phyloP scores from a whole-genome alignment of 2,329 filamentous ascomycete species.

The Berkeleyomyces rouxiae region DNA sequence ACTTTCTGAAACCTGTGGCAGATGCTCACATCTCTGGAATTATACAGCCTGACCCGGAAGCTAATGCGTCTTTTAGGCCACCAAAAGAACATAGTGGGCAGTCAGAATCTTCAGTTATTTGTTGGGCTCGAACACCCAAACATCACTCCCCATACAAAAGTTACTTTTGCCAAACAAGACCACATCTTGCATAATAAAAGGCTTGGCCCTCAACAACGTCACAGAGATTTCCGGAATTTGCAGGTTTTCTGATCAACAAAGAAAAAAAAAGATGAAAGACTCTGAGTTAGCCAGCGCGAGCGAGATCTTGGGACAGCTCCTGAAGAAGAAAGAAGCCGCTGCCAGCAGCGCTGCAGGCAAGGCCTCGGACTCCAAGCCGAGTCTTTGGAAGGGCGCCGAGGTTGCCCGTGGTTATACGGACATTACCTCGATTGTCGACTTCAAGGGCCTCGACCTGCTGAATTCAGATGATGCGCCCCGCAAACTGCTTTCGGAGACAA shows the following conservation, averaged over 20 bases:
- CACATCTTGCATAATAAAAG: constrained; percentile 55
- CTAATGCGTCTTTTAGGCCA: constrained; percentile 43
- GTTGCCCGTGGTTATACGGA: constrained; percentile 70
- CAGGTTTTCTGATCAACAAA: constrained; percentile 56
- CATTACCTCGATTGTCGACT: constrained; percentile 66
- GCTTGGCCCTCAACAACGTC: constrained; percentile 54
- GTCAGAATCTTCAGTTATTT: constrained; percentile 65
- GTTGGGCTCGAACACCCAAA: constrained; percentile 60
- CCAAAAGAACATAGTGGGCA: constrained; percentile 72
- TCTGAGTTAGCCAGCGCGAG: constrained; percentile 18
- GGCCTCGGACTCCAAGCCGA: neutral
- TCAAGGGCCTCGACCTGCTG: constrained; percentile 66
- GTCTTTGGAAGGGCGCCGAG: constrained; percentile 53
- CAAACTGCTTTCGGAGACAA: constrained; percentile 51
- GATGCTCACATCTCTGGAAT: no score
- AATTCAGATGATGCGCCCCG: constrained; percentile 66
- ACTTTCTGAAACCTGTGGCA: no score
- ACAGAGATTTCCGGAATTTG: constrained; percentile 81
- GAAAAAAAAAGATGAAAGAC: constrained; percentile 26
- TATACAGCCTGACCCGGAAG: no score
- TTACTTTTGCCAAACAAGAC: constrained; percentile 81
- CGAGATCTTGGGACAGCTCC: constrained; percentile 38
- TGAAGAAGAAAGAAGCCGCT: constrained; percentile 41
- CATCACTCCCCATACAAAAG: constrained; percentile 52
- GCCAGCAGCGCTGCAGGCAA: constrained; percentile 32